Conservation (phyloP, 2,329 filamentous ascomycete genomes). For the Colletotrichum limetticola region DNA sequence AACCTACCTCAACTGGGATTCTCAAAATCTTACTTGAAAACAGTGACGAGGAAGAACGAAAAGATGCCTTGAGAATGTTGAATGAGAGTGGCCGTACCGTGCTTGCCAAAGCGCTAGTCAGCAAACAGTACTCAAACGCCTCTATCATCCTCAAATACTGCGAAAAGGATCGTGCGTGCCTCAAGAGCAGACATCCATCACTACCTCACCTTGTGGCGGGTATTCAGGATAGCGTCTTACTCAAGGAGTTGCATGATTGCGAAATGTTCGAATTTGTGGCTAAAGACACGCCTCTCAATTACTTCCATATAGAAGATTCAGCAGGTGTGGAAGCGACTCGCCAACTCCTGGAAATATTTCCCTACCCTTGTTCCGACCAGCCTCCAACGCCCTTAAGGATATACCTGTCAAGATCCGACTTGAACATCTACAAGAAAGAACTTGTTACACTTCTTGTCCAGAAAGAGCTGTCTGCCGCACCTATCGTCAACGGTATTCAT, state of each 20-base stretch:
- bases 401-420: background rate
- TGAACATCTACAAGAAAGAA: background rate
- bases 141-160: background rate
- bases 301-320: background rate
- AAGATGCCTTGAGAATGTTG: background rate
- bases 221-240: background rate
- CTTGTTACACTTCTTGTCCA: background rate
- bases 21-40: background rate
- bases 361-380: background rate
- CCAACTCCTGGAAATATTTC: background rate
- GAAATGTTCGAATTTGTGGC: background rate
- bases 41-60: background rate
- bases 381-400: background rate
- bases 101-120: background rate
- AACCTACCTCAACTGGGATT: background rate
- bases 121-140: background rate
- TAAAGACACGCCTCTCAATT: background rate
- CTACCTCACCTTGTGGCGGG: background rate
- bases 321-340: background rate
- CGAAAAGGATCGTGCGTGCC: background rate
- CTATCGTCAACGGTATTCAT: background rate
- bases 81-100: conserved; percentile 1
- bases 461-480: background rate
- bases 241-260: background rate
- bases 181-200: background rate